Percentiles rank a stretch among this genome's conserved stretches.
Conservation (phyloP, 2,329 filamentous ascomycete genomes). For the Echinosphaeria canescens region DNA sequence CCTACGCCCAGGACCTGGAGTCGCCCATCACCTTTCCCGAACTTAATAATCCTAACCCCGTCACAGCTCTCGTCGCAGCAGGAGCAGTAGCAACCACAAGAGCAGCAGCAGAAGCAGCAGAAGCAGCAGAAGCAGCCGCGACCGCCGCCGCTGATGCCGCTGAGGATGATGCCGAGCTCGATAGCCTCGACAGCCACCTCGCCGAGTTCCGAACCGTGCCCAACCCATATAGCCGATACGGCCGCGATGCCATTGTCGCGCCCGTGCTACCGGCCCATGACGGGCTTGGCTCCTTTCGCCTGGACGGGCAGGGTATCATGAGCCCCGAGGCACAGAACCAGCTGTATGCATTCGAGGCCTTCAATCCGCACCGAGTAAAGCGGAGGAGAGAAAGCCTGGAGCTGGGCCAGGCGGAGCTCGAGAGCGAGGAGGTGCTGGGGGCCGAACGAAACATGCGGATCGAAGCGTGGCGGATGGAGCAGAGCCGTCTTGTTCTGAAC, state of each 20-base stretch:
- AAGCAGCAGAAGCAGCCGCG: no score
- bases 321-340: constrained; percentile 51
- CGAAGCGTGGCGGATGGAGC: constrained; percentile 80
- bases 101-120: no score
- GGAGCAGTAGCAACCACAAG: constrained; percentile 12
- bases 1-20: constrained; percentile 8
- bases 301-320: constrained; percentile 32
- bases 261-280: constrained; percentile 81
- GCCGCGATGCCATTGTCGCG: constrained; percentile 30
- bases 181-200: constrained; percentile 82
- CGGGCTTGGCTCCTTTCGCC: constrained; percentile 66
- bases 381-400: constrained; percentile 30
- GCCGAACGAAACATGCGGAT: constrained; percentile 64
- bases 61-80: no score
- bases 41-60: no score
- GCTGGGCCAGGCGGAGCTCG: constrained; percentile 23
- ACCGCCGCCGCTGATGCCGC: no score
- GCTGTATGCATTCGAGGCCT: constrained; percentile 73
- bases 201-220: constrained; percentile 60
- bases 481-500: constrained; percentile 66
- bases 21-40: no score
- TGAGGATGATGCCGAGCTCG: constrained; percentile 60
- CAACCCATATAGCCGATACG: constrained; percentile 16
- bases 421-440: constrained; percentile 35
- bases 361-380: constrained; percentile 48